Conservation (phyloP, 331 rosid species). For the Acacia concinna region DNA sequence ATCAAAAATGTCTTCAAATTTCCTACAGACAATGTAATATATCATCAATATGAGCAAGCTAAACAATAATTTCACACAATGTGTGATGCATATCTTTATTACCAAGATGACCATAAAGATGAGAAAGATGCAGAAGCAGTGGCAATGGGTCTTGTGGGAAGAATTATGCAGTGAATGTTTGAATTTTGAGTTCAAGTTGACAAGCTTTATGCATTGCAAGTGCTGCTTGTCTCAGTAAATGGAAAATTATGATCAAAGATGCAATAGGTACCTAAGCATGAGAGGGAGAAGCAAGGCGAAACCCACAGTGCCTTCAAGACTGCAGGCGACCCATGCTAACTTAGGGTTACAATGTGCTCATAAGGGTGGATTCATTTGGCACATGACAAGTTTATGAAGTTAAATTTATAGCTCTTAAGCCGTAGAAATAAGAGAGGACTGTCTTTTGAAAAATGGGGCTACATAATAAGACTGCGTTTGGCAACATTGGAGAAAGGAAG, state of each 20-base stretch:
- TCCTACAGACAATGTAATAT: constrained; percentile 57
- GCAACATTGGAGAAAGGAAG: neutral
- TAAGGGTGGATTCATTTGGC: neutral
- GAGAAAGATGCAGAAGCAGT: neutral
- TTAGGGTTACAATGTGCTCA: neutral
- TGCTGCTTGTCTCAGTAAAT: neutral
- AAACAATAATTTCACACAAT: constrained; percentile 3
- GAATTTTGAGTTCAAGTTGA: too few relatives aligned
- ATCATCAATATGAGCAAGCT: constrained; percentile 17
- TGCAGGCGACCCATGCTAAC: neutral
- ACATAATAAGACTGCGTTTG: neutral
- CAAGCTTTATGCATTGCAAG: neutral
- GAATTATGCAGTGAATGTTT: neutral
- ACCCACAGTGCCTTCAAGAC: neutral
- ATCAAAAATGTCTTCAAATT: constrained; percentile 95
- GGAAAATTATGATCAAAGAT: neutral
- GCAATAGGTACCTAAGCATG: neutral
- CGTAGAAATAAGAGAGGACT: neutral
- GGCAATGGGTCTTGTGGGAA: neutral
- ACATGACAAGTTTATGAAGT: neutral
- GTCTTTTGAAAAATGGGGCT: neutral
- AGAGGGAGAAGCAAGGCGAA: neutral
- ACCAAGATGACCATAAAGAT: neutral
- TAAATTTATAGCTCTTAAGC: neutral
- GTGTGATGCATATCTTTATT: neutral